phyloP scores from a whole-genome alignment of 164 flowering plant genomes.

The Piper betle region DNA sequence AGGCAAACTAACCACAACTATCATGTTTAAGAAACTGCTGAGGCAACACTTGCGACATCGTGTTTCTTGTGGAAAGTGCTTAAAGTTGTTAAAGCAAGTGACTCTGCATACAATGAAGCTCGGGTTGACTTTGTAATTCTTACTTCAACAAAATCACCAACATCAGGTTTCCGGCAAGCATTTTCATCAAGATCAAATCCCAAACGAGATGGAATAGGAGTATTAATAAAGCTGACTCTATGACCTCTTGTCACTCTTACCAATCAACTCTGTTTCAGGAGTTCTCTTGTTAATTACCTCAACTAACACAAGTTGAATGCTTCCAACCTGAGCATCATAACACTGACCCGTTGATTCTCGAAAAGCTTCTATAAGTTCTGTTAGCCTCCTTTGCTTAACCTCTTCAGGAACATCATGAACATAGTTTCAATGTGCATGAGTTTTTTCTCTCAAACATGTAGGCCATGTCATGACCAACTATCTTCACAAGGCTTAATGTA shows the following conservation, averaged over 20 bases:
- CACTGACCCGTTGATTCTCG: constrained; percentile 80
- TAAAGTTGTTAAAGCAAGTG: no score
- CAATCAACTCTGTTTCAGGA: constrained; percentile 84
- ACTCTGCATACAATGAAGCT: constrained; percentile 85
- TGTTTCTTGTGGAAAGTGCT: no score
- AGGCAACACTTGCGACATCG: constrained; percentile 3
- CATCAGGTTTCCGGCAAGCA: constrained; percentile 29
- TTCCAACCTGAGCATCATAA: constrained; percentile 65
- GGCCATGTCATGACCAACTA: no score
- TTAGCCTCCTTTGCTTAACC: no score
- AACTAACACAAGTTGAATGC: constrained; percentile 67
- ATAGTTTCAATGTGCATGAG: no score
- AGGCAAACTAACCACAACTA: not conserved
- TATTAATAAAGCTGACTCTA: constrained; percentile 41
- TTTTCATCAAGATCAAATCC: constrained; percentile 9
- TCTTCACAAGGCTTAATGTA: no score
- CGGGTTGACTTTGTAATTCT: constrained; percentile 58
- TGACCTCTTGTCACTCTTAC: constrained; percentile 89
- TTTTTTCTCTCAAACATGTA: no score
- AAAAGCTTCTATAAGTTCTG: no score
- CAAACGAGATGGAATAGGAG: constrained; percentile 28
- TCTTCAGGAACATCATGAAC: no score
- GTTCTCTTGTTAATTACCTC: constrained; percentile 91
- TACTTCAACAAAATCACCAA: constrained; percentile 90
- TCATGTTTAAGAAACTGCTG: not conserved